Base-by-base conservation (phyloP, 2,329 filamentous ascomycete species). In the Conoideocrella luteorostrata region DNA sequence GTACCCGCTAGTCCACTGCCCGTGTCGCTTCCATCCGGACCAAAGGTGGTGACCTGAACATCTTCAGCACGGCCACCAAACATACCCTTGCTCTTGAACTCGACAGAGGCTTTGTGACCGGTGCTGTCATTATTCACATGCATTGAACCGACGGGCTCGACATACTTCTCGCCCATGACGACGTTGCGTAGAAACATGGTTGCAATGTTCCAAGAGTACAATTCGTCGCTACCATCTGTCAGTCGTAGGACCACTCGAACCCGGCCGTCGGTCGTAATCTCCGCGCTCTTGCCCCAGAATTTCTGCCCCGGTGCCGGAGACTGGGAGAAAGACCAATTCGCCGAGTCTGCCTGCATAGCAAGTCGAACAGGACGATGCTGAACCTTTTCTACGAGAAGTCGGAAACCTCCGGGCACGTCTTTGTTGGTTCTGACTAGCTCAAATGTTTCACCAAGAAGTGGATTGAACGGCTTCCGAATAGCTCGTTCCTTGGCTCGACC, bases 281-380 rank as follows among this genome's bases (percentile, higher is more conserved):
- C 93, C 3, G 88, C 88, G 43, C 85, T 91, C 70, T 97, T 97
- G 44, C 93, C 93, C 93, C 93, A 97, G 69, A 98, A 98, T 61
- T 97, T 97, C 60, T 98, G 91, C 18, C 85, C 84, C 0, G 93
- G 93, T 45, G 86, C 83, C 0, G 93, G 88, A 4, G 85, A 87
- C 60, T 97, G 93, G 1, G 87, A 76, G 49, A 95, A 83, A 3
- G 85, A 88, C 93, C 93, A 98, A 45, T 78, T 72, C 30, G 80
- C 76, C 30, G 86, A 81, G 62, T 98, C 93, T 4, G 91, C 93
- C 63, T 97, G 90, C 69, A 90, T 91, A 5, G 93, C 93, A 57
- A 97, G 80, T 50, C 90, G 82, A 12, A 98, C 88, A 0, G 93
- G 93, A 4, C 93, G 84, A 62, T 98, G 93, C 13, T 82, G 86